These are phyloP conservation scores for Lantana camara DNA, from an alignment of 257 asterid genomes.

Conservation along the genomic window DNA sequence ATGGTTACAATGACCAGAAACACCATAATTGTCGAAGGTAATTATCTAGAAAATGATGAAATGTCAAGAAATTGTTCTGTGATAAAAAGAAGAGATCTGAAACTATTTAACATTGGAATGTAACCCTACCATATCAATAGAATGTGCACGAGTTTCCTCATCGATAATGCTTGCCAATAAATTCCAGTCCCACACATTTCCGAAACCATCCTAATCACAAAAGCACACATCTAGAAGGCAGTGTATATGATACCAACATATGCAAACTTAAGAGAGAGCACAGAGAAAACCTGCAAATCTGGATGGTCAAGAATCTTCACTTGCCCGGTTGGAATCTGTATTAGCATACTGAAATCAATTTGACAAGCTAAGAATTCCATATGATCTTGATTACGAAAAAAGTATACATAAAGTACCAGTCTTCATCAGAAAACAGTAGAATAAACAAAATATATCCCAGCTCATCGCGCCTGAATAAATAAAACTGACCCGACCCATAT, in stretches of 20 bases:
- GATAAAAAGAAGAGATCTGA: conserved; percentile 2
- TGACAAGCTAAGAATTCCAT: background rate
- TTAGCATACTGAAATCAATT: conserved; percentile 12
- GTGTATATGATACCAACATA: conserved; percentile 13
- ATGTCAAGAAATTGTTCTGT: conserved; percentile 7
- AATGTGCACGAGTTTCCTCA: conserved; percentile 46
- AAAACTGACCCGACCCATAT: no score
- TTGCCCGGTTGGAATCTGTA: conserved; percentile 70
- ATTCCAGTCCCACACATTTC: conserved; percentile 60
- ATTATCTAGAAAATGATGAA: conserved; percentile 54
- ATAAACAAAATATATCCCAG: background rate
- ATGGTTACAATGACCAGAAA: conserved; percentile 86
- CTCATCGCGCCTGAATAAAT: no score
- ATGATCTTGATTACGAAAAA: background rate
- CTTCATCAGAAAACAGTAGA: background rate
- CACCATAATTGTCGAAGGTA: conserved; percentile 80
- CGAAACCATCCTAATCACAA: conserved; percentile 84
- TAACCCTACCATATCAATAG: conserved; percentile 67
- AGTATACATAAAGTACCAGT: background rate
- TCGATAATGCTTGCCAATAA: conserved; percentile 54
- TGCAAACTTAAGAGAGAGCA: conserved; percentile 21
- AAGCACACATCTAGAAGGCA: conserved; percentile 26
- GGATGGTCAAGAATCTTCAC: conserved; percentile 87
- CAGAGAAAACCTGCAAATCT: conserved; percentile 67
- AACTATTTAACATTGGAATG: background rate